A percentile compares a stretch with the other conserved stretches of the same genome.
Evolutionary conservation across 1,284 basidiomycete species (phyloP).

Genomic region (Sanghuangporus weigelae): DNA sequence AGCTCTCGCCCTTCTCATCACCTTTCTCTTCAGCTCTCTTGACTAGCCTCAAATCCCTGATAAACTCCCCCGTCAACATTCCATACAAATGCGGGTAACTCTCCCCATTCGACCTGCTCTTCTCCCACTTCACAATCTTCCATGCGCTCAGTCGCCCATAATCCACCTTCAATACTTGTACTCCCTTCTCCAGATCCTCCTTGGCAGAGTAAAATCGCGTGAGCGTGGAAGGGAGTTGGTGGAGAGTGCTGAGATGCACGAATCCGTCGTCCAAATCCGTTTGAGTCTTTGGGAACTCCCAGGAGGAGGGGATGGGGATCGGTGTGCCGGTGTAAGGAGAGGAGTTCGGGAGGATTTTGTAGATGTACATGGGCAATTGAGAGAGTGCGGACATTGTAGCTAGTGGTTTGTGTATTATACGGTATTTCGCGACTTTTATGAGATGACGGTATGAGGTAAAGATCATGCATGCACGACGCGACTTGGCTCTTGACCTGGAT

Average conservation of each 20-base stretch:
- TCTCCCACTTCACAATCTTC: constrained; percentile 19
- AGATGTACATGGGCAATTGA: constrained; percentile 15
- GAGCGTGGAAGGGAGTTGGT: constrained; percentile 21
- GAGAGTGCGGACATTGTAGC: constrained; percentile 9
- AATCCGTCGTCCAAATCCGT: constrained; percentile 23
- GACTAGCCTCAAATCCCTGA: constrained; percentile 11
- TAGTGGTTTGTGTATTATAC: too few relatives aligned
- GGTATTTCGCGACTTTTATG: too few relatives aligned
- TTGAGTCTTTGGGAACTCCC: constrained; percentile 17
- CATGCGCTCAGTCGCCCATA: constrained; percentile 10
- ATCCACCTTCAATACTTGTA: constrained; percentile 22
- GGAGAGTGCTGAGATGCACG: constrained; percentile 21
- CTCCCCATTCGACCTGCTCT: constrained; percentile 13
- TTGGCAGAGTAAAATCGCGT: constrained; percentile 19
- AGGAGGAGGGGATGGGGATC: constrained; percentile 12
- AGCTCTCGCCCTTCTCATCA: constrained; percentile 1
- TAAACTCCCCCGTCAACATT: constrained; percentile 14
- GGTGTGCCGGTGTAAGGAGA: constrained; percentile 16
- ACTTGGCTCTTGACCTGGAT: neutral
- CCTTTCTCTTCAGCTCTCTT: neutral
- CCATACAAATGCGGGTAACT: constrained; percentile 19
- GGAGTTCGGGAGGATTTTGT: constrained; percentile 19
- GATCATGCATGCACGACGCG: neutral
- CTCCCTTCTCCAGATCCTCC: constrained; percentile 16
- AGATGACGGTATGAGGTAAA: neutral